These are phyloP conservation scores for Blastobotrys americana DNA, from an alignment of 805 yeast species.

Conservation along the genomic window DNA sequence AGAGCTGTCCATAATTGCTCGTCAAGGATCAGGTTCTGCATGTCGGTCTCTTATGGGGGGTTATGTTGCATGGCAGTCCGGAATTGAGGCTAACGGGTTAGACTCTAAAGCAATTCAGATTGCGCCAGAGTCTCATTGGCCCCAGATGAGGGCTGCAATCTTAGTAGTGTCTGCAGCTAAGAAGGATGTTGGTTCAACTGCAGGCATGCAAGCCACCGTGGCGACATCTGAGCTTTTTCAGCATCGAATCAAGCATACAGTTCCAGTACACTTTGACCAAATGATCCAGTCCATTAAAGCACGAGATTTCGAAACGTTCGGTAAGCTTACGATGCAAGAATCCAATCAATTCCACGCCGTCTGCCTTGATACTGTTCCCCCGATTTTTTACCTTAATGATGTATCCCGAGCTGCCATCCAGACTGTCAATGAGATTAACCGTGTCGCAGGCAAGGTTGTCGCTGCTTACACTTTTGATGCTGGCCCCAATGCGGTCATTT, in stretches of 20 bases:
- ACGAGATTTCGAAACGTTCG: constrained; percentile 76
- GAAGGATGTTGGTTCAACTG: constrained; percentile 90
- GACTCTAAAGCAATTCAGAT: constrained; percentile 94
- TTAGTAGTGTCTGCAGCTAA: constrained; percentile 88
- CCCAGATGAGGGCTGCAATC: constrained; percentile 83
- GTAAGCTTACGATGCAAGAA: constrained; percentile 88
- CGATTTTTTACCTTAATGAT: constrained; percentile 89
- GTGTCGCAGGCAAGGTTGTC: constrained; percentile 48
- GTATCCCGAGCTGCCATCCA: constrained; percentile 78
- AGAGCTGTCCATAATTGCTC: constrained; percentile 85
- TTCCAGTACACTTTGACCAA: constrained; percentile 73
- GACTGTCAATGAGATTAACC: constrained; percentile 71
- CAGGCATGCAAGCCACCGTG: constrained; percentile 96
- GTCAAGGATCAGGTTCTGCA: constrained; percentile 98
- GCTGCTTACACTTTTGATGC: constrained; percentile 99
- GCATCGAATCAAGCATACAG: constrained; percentile 71
- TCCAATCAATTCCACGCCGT: constrained; percentile 97
- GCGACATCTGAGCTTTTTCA: constrained; percentile 79
- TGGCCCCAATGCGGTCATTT: constrained; percentile 97
- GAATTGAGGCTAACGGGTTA: constrained; percentile 60
- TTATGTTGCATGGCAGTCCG: constrained; percentile 99
- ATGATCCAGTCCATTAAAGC: constrained; percentile 71
- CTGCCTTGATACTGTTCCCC: constrained; percentile 93
- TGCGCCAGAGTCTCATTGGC: constrained; percentile 83
- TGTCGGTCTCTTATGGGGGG: constrained; percentile 97